These are phyloP conservation scores for Pseudozyma sp. DNA, from an alignment of 1,284 basidiomycete genomes.

Conservation along the genomic window DNA sequence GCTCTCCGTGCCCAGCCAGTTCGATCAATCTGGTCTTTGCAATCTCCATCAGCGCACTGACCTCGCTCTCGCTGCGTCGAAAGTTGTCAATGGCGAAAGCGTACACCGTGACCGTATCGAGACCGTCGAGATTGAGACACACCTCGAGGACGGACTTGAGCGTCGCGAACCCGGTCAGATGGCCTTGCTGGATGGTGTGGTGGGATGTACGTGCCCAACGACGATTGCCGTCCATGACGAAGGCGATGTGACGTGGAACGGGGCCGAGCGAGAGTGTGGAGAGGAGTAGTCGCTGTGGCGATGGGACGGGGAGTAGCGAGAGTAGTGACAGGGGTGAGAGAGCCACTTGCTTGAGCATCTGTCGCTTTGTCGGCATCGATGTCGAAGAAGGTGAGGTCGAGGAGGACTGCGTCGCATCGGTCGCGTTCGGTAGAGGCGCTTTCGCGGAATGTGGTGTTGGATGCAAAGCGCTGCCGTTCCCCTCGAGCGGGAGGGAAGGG, in stretches of 20 bases:
- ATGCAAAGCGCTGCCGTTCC: not conserved
- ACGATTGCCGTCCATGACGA: conserved; percentile 98
- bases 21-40: conserved; percentile 85
- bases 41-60: conserved; percentile 86
- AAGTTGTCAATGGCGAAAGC: conserved; percentile 99
- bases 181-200: conserved; percentile 73
- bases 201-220: conserved; percentile 79
- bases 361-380: conserved; percentile 14
- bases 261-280: conserved; percentile 74
- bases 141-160: conserved; percentile 73
- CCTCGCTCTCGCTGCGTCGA: conserved; percentile 85
- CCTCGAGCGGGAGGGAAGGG: not conserved
- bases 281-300: conserved; percentile 35
- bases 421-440: not conserved
- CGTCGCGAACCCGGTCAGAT: conserved; percentile 85
- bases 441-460: not conserved
- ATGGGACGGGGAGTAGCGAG: conserved; percentile 33
- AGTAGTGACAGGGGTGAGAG: conserved; percentile 46
- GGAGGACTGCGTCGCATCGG: not conserved
- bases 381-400: not conserved
- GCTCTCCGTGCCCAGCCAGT: conserved; percentile 78
- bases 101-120: conserved; percentile 82
- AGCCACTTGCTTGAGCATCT: conserved; percentile 32
- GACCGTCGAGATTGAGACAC: conserved; percentile 58
- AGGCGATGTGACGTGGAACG: conserved; percentile 89